These are phyloP conservation scores for Bjerkandera adusta DNA, from an alignment of 1,284 basidiomycete species.

Conservation along the genomic window DNA sequence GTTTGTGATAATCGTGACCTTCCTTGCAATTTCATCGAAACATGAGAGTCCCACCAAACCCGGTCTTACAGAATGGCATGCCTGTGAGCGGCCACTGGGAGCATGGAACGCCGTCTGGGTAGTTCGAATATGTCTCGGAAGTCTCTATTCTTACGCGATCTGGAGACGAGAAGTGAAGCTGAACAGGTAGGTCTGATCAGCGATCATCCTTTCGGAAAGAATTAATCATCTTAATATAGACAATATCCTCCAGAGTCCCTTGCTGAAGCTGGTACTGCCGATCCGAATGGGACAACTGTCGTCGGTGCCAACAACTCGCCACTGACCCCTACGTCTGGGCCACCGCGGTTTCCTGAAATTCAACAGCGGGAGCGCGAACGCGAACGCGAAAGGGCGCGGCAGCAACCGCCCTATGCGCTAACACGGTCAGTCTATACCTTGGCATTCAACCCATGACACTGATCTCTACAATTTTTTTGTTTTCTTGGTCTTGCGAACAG, in stretches of 20 bases:
- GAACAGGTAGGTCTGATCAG: no score
- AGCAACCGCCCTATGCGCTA: no score
- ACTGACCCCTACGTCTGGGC: no score
- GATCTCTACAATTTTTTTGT: background rate
- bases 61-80: conserved; percentile 55
- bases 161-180: conserved; percentile 40
- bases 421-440: conserved; percentile 34
- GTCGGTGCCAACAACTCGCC: no score
- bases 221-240: no score
- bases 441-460: conserved; percentile 7
- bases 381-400: no score
- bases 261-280: no score
- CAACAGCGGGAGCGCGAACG: no score
- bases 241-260: no score
- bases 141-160: conserved; percentile 57
- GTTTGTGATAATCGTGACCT: conserved; percentile 45
- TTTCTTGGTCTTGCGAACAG: conserved; percentile 38
- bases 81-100: conserved; percentile 67
- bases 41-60: conserved; percentile 47
- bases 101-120: conserved; percentile 73
- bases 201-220: no score
- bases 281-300: no score
- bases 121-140: conserved; percentile 51
- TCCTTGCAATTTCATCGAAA: conserved; percentile 50
- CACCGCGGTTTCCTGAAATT: no score